Conservation (phyloP, 768 basidiomycete species). For the Hygrophoropsis aurantiaca region DNA sequence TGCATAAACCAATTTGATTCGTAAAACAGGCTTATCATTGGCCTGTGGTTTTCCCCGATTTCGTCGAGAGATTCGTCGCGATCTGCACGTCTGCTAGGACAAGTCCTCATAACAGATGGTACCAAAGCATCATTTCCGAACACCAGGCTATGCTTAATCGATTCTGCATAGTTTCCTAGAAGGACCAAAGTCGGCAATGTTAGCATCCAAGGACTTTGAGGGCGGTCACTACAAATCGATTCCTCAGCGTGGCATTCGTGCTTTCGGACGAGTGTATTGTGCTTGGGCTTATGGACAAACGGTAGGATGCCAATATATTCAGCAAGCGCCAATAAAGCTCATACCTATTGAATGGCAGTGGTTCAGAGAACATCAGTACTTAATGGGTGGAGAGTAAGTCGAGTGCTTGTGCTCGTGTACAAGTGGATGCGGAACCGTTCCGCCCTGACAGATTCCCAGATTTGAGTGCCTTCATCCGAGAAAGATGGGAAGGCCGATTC, state of each 20-base stretch:
- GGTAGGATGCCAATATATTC: constrained; percentile 65
- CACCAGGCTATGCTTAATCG: not conserved
- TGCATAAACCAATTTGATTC: too few species aligned
- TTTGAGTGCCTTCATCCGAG: constrained; percentile 47
- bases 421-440: constrained; percentile 1
- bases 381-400: constrained; percentile 38
- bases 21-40: constrained; percentile 49
- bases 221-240: constrained; percentile 48
- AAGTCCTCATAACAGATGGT: constrained; percentile 56
- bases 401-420: not conserved
- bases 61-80: constrained; percentile 41
- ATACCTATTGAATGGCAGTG: constrained; percentile 34
- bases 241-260: constrained; percentile 50
- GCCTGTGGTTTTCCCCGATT: constrained; percentile 54
- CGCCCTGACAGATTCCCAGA: constrained; percentile 39
- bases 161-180: constrained; percentile 46
- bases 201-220: constrained; percentile 52
- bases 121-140: constrained; percentile 5
- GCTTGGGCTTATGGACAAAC: constrained; percentile 57
- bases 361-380: constrained; percentile 48
- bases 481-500: constrained; percentile 47
- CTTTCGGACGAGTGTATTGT: constrained; percentile 52
- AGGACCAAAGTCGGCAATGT: constrained; percentile 52
- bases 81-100: constrained; percentile 57
- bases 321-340: constrained; percentile 70